Evolutionary conservation across 2,329 filamentous ascomycete species (phyloP).

Genomic region (Xylaria sp.): DNA sequence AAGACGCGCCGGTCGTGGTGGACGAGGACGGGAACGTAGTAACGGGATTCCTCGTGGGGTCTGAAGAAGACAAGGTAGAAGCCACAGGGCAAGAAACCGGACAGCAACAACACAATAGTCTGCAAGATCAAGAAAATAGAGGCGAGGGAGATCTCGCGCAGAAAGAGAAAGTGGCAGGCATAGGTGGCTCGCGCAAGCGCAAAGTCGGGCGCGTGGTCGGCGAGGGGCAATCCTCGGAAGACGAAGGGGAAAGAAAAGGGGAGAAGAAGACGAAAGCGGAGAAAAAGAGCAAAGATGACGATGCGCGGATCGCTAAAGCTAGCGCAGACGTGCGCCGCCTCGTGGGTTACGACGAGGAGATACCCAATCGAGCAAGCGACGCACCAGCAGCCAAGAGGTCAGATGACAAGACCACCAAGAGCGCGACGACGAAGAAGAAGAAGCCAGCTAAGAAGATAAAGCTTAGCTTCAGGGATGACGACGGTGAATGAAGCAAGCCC

Average conservation of each 20-base stretch:
- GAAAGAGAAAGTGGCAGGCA: conserved; percentile 53
- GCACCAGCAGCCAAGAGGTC: not conserved
- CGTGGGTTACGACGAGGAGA: not conserved
- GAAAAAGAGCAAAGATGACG: conserved; percentile 1
- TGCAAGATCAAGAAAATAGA: conserved; percentile 26
- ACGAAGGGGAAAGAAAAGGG: conserved; percentile 33
- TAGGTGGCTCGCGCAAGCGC: conserved; percentile 64
- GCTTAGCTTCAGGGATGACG: conserved; percentile 73
- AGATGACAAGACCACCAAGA: conserved; percentile 8
- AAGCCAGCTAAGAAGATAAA: conserved; percentile 74
- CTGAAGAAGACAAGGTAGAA: conserved; percentile 41
- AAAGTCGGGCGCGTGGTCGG: conserved; percentile 65
- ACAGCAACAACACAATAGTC: conserved; percentile 26
- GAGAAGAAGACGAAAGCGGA: conserved; percentile 34
- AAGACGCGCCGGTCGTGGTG: conserved; percentile 80
- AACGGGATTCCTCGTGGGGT: conserved; percentile 46
- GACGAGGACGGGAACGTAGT: conserved; percentile 77
- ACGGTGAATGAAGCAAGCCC: conserved; percentile 50
- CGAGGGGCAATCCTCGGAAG: conserved; percentile 45
- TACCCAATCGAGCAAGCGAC: not conserved
- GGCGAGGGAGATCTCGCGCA: conserved; percentile 33
- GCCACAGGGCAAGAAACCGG: conserved; percentile 26
- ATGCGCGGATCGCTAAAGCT: conserved; percentile 42
- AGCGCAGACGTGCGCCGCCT: conserved; percentile 35
- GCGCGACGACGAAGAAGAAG: conserved; percentile 55